These are phyloP conservation scores for Blastobotrys arbuscula DNA, from an alignment of 1,139 yeast species.

Conservation along the genomic window DNA sequence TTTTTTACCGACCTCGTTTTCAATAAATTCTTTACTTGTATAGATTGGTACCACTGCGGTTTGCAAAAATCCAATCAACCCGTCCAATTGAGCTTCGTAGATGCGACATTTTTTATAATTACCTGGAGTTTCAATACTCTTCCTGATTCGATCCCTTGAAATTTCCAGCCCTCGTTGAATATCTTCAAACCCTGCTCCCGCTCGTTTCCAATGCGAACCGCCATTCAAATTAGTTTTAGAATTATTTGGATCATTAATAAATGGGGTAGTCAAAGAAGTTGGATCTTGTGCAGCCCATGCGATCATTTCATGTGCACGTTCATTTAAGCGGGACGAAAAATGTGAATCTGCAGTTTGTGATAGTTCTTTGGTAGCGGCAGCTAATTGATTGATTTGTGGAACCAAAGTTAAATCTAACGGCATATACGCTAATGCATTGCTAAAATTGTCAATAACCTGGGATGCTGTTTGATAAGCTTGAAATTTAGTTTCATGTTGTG, in stretches of 20 bases:
- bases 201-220: constrained; percentile 1
- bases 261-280: background rate
- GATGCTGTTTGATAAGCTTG: background rate
- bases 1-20: background rate
- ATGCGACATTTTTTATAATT: background rate
- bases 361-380: background rate
- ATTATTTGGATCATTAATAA: background rate
- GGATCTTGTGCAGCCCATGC: constrained; percentile 1
- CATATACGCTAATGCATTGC: background rate
- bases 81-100: constrained; percentile 1
- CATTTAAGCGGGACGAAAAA: background rate
- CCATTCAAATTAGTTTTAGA: background rate
- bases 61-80: constrained; percentile 2
- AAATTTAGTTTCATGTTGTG: background rate
- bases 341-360: constrained; percentile 1
- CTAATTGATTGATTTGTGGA: background rate
- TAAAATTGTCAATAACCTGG: background rate
- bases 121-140: background rate
- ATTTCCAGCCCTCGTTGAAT: background rate
- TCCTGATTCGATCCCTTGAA: background rate
- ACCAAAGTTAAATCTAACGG: background rate
- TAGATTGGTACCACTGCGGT: background rate
- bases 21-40: background rate
- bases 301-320: background rate
- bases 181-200: background rate